Base-by-base conservation (phyloP, 192 early-diverging fungal species). In the Podila clonocystis region DNA sequence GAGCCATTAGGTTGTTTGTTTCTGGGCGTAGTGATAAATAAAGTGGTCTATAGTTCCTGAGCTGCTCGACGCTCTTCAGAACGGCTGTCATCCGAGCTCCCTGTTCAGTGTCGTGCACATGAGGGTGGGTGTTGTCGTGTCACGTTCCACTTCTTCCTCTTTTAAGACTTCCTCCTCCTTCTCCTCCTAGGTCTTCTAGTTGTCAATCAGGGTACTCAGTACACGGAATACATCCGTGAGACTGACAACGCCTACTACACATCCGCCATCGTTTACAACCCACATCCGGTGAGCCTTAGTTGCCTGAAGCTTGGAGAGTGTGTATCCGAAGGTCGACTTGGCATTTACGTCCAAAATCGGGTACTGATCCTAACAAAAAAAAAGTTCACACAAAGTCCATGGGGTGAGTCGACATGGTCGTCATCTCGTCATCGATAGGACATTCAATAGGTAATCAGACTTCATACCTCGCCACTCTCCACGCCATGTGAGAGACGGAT, bases 231-330 rank as follows among this genome's bases (percentile, higher is more conserved):
- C 84, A 73, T 96, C 95, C 22, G 95, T 96, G 13, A 96, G 84
- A 28, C 91, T 93, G 9, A 96, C 90, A 19, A 96, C 89, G 17
- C 93, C 93, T n/a, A 88, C 80, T 22, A 87, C 83, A 58, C 82
- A 80, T 15, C 86, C 87, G 22, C 68, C 48, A 26, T 89, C 87
- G 58, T 91, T 86, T 28, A 86, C 87, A 5, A 95, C 91, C 94
- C 94, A 96, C 13, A 96, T 86, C 45, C 95, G 90, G 63, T 96
- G 95, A 0, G 94, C 92, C 19, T 88, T 89, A 5, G 95, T 96
- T 22, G 95, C 94, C 41, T 91, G 86, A 62, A 96, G 79, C 75
- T 95, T 95, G 33, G 90, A 91, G 50, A 95, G 86, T 11, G 92
- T 88, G 38, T 89, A 91, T 7, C 91, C 85, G 61, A 96, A 84